phyloP scores from a whole-genome alignment of 169 alveolate species.

The Sarcocystis neurona region DNA sequence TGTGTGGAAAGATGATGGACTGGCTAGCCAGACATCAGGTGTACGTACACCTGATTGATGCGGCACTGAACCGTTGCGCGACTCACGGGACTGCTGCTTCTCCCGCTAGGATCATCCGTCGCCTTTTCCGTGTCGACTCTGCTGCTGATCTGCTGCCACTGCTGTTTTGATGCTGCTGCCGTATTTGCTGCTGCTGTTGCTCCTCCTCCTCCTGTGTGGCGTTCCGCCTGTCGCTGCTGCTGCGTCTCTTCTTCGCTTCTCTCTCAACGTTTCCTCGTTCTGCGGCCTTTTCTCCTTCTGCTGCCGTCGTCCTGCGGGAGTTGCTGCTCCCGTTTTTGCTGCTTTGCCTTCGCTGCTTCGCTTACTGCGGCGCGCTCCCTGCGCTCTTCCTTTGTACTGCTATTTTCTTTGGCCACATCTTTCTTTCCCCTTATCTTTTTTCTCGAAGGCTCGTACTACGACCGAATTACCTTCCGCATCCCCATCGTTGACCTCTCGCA shows the following conservation, averaged over 20 bases:
- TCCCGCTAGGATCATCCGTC: too few relatives aligned
- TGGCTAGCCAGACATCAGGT: too few relatives aligned
- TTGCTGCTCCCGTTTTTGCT: too few relatives aligned
- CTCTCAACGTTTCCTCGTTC: background rate
- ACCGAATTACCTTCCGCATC: constrained; percentile 47
- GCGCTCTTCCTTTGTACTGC: too few relatives aligned
- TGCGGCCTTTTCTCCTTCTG: background rate
- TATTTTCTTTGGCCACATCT: background rate
- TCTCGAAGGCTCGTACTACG: constrained; percentile 54
- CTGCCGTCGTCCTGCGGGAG: too few relatives aligned
- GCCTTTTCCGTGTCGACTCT: too few relatives aligned
- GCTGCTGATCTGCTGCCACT: too few relatives aligned
- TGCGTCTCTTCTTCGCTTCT: background rate
- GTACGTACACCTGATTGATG: too few relatives aligned
- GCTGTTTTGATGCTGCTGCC: background rate
- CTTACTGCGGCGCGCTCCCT: background rate
- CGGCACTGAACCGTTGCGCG: too few relatives aligned
- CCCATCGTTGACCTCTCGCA: constrained; percentile 52
- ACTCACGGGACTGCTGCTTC: too few relatives aligned
- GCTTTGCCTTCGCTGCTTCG: background rate
- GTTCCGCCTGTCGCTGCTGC: background rate
- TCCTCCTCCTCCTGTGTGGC: background rate
- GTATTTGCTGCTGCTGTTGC: background rate
- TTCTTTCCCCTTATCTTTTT: background rate
- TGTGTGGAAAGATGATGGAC: too few relatives aligned